These are phyloP conservation scores for Fraxinus americana DNA, from an alignment of 257 asterid species.

Conservation along the genomic window DNA sequence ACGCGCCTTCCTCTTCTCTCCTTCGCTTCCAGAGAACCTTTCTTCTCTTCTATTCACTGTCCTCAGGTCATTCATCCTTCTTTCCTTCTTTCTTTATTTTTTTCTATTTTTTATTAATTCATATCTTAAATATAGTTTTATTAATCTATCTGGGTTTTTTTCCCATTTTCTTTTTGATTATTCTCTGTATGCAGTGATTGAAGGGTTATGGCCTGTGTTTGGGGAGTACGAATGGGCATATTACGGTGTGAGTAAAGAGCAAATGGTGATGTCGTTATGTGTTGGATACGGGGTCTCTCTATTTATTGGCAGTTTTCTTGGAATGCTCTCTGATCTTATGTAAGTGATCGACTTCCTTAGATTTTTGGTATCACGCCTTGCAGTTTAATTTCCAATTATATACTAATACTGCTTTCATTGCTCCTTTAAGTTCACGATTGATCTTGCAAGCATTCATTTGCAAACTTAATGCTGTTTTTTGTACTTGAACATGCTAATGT, in stretches of 20 bases:
- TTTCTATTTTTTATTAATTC: not conserved
- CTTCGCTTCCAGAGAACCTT: constrained; percentile 65
- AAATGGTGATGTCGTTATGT: constrained; percentile 57
- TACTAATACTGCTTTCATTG: not conserved
- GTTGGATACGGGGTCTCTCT: constrained; percentile 64
- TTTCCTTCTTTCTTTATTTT: not conserved
- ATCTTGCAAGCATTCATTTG: not conserved
- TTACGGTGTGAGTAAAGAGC: constrained; percentile 66
- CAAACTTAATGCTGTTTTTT: not conserved
- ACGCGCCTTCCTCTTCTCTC: constrained; percentile 53
- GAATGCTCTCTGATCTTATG: constrained; percentile 76
- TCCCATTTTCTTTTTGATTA: not conserved
- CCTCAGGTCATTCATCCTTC: constrained; percentile 60
- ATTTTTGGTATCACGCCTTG: constrained; percentile 2
- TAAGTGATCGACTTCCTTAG: constrained; percentile 40
- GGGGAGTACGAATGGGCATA: constrained; percentile 78
- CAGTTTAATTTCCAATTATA: constrained; percentile 1
- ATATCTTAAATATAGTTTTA: constrained; percentile 1
- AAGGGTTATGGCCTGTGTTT: constrained; percentile 78
- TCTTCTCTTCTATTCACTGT: constrained; percentile 61
- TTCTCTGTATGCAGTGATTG: constrained; percentile 45
- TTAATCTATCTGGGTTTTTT: constrained; percentile 5
- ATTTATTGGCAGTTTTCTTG: constrained; percentile 68
- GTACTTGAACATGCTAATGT: not conserved
- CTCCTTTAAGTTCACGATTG: not conserved